phyloP scores from a whole-genome alignment of 495 filamentous ascomycete genomes.

The Pyronema omphalodes region DNA sequence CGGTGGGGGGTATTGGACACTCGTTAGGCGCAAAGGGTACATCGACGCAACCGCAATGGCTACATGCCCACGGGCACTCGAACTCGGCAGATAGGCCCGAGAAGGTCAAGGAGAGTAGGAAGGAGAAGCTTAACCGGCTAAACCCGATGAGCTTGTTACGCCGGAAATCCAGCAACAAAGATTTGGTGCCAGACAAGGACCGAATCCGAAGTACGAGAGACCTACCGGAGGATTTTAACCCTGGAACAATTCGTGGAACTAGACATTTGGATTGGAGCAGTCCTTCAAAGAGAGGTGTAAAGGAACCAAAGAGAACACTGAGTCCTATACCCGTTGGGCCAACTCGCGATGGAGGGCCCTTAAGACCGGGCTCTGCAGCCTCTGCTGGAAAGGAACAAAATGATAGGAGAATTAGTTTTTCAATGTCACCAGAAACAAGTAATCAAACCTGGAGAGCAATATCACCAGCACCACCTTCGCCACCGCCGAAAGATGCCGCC shows the following conservation, averaged over 20 bases:
- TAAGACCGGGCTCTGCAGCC: neutral
- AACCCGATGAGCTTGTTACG: constrained; percentile 56
- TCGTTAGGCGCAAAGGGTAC: neutral
- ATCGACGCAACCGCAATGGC: neutral
- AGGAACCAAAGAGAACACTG: constrained; percentile 4
- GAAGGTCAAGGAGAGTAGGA: neutral
- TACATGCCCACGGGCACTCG: neutral
- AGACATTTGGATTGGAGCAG: constrained; percentile 23
- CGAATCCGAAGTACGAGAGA: constrained; percentile 25
- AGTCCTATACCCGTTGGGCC: constrained; percentile 5
- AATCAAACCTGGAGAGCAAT: neutral
- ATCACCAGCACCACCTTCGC: neutral
- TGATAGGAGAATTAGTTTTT: constrained; percentile 3
- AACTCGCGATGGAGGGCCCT: neutral
- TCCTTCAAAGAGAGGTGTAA: constrained; percentile 11
- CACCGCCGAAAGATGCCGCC: neutral
- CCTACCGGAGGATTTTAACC: constrained; percentile 54
- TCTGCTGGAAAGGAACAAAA: neutral
- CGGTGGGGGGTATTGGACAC: constrained; percentile 14
- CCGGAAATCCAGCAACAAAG: constrained; percentile 35
- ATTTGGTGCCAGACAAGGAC: constrained; percentile 16
- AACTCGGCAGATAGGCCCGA: neutral
- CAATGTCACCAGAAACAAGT: neutral
- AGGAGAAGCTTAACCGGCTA: constrained; percentile 42
- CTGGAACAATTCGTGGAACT: constrained; percentile 35